Evolutionary conservation across 176 grass and related monocot genomes (phyloP).

Genomic region (Aegilops umbellulata): DNA sequence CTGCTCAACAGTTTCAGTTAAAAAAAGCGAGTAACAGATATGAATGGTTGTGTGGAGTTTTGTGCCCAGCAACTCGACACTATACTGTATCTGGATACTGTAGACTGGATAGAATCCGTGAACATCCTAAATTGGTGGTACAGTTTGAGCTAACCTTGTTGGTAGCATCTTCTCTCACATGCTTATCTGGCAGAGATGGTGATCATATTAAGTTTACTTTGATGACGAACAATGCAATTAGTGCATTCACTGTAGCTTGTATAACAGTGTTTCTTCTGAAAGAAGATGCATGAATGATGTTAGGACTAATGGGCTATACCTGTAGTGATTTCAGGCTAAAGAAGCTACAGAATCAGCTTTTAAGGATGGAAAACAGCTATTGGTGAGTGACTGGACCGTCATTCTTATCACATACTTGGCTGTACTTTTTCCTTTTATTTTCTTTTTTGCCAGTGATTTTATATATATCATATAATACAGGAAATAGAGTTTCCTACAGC

Average conservation of each 20-base stretch:
- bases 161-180: not conserved
- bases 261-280: not conserved
- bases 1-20: too few species aligned
- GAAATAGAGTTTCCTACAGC: constrained; percentile 95
- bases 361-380: constrained; percentile 71
- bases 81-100: not conserved
- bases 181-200: not conserved
- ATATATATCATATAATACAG: constrained; percentile 43
- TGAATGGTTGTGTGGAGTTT: not conserved
- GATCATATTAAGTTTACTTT: not conserved
- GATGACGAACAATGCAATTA: not conserved
- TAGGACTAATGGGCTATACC: constrained; percentile 30
- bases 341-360: constrained; percentile 71
- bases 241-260: not conserved
- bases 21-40: not conserved
- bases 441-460: constrained; percentile 3
- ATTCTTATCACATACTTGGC: constrained; percentile 4
- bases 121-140: not conserved
- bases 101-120: constrained; percentile 1
- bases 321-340: constrained; percentile 95
- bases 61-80: not conserved
- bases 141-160: not conserved
- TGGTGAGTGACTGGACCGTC: constrained; percentile 45
- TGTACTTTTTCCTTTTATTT: not conserved
- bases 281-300: not conserved